Percentiles rank a stretch among this genome's conserved stretches.
Evolutionary conservation across 257 asterid genomes (phyloP).

Genomic region (Eucommia ulmoides): DNA sequence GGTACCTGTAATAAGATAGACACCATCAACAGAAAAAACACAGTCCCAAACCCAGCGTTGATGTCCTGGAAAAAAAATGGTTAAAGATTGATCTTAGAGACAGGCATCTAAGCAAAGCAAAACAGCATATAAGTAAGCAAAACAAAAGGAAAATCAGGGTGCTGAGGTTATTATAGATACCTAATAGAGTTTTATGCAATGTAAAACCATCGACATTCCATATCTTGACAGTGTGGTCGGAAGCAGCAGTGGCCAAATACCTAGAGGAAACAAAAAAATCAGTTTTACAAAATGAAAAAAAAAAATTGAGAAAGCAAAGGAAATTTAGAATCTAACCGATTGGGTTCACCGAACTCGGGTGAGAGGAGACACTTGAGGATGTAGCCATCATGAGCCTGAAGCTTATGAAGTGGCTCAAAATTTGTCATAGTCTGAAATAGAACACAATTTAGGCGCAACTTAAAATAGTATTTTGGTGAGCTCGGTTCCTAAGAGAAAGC

Average conservation of each 20-base stretch:
- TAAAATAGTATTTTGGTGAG: not conserved
- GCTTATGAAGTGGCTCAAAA: slow-evolving; percentile 95
- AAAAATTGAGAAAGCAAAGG: slow-evolving; percentile 2
- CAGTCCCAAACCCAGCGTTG: slow-evolving; percentile 99
- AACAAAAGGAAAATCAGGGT: not conserved
- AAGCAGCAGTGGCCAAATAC: slow-evolving; percentile 88
- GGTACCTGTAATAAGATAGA: slow-evolving; percentile 90
- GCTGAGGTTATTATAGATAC: slow-evolving; percentile 25
- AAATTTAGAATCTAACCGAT: slow-evolving; percentile 35
- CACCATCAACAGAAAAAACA: slow-evolving; percentile 93
- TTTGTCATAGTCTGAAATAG: slow-evolving; percentile 83
- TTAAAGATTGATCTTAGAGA: slow-evolving; percentile 3
- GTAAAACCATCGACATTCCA: slow-evolving; percentile 97
- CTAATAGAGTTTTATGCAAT: slow-evolving; percentile 71
- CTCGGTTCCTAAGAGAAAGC: too few relatives aligned
- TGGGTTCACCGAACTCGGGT: slow-evolving; percentile 87
- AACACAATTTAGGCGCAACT: slow-evolving; percentile 6
- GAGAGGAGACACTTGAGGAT: slow-evolving; percentile 93
- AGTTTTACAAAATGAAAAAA: not conserved
- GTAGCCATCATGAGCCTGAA: slow-evolving; percentile 87
- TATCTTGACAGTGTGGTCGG: slow-evolving; percentile 85
- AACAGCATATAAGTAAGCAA: slow-evolving; percentile 1
- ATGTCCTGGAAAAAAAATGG: slow-evolving; percentile 54
- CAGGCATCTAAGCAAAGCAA: slow-evolving; percentile 1
- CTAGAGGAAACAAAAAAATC: slow-evolving; percentile 19